These are phyloP conservation scores for Beauveria asiatica DNA, from an alignment of 2,329 filamentous ascomycete species.

Conservation along the genomic window DNA sequence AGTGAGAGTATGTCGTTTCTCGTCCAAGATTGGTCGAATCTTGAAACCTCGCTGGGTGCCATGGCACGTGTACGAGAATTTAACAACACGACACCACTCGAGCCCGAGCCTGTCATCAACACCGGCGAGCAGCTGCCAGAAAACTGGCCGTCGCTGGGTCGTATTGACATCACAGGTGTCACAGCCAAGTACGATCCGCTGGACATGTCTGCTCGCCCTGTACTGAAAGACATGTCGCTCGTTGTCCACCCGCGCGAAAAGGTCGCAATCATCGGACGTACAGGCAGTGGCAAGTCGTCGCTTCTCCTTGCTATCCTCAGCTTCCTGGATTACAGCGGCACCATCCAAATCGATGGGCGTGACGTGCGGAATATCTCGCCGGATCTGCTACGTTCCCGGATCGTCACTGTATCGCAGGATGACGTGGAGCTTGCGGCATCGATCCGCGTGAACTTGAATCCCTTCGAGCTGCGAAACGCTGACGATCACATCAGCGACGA, in stretches of 20 bases:
- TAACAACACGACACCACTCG: neutral
- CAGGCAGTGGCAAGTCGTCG: conserved; percentile 12
- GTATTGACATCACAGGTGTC: conserved; percentile 4
- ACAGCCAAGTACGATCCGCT: conserved; percentile 8
- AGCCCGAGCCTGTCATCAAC: neutral
- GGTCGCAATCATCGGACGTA: conserved; percentile 10
- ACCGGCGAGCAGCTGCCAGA: neutral
- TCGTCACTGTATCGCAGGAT: conserved; percentile 22
- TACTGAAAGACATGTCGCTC: conserved; percentile 8
- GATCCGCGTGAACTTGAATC: conserved; percentile 12
- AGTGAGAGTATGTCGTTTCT: conserved; percentile 5
- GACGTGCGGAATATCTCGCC: conserved; percentile 4
- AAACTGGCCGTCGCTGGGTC: conserved; percentile 9
- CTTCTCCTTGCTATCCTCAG: conserved; percentile 3
- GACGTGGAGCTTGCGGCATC: conserved; percentile 11
- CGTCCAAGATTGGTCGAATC: conserved; percentile 6
- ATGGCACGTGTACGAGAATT: conserved; percentile 5
- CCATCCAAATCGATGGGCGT: conserved; percentile 11
- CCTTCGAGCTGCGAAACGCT: neutral
- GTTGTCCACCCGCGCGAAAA: conserved; percentile 5
- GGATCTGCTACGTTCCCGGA: conserved; percentile 18
- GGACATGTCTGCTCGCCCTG: neutral
- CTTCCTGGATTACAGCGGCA: conserved; percentile 10
- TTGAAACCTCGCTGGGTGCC: conserved; percentile 10
- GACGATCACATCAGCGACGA: conserved; percentile 5